These are phyloP conservation scores for Xanthoparmelia taractica DNA, from an alignment of 495 filamentous ascomycete genomes.

Conservation along the genomic window DNA sequence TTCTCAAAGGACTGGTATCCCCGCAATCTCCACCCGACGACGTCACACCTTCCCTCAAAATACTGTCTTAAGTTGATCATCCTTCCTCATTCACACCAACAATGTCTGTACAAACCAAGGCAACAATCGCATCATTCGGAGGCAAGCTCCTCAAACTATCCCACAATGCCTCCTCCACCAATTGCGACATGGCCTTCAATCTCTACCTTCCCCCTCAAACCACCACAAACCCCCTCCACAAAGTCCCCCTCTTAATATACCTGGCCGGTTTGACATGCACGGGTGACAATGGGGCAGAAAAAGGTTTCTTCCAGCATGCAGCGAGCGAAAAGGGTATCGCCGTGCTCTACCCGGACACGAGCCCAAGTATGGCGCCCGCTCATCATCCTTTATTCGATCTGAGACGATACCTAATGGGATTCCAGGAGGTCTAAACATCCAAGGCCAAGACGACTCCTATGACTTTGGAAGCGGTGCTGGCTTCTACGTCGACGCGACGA, in stretches of 20 bases:
- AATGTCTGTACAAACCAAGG: slow-evolving; percentile 80
- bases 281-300: slow-evolving; percentile 91
- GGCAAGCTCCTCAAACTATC: slow-evolving; percentile 90
- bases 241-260: slow-evolving; percentile 85
- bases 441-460: slow-evolving; percentile 73
- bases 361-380: slow-evolving; percentile 54
- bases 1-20: too few species aligned
- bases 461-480: slow-evolving; percentile 89
- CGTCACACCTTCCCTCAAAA: slow-evolving; percentile 5
- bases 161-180: slow-evolving; percentile 63
- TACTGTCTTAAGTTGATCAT: background rate
- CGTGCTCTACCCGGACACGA: slow-evolving; percentile 89
- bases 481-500: slow-evolving; percentile 91
- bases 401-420: background rate
- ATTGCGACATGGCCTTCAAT: slow-evolving; percentile 61
- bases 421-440: slow-evolving; percentile 60
- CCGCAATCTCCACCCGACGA: slow-evolving; percentile 2
- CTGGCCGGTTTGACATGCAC: slow-evolving; percentile 93
- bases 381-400: background rate
- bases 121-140: slow-evolving; percentile 85
- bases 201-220: slow-evolving; percentile 59
- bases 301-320: slow-evolving; percentile 85
- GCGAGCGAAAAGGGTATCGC: slow-evolving; percentile 76
- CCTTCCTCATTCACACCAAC: background rate
- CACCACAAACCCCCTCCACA: slow-evolving; percentile 36